phyloP scores from a whole-genome alignment of 2,329 filamentous ascomycete genomes.

The Phaeosphaeria sp. region DNA sequence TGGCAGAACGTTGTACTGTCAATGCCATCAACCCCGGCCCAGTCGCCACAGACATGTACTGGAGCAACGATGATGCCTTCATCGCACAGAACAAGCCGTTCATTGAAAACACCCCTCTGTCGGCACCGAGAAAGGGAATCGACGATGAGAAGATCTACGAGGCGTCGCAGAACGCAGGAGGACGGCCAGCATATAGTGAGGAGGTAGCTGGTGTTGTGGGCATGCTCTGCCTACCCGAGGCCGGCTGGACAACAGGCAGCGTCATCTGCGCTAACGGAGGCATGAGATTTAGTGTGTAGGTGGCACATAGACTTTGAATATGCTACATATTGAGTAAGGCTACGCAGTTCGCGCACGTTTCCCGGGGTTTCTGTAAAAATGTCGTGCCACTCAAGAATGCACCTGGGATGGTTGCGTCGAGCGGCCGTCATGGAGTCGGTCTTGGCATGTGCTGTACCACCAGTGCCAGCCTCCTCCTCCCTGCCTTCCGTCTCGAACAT shows the following conservation, averaged over 20 bases:
- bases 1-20: slow-evolving; percentile 68
- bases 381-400: no score
- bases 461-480: slow-evolving; percentile 2
- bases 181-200: slow-evolving; percentile 65
- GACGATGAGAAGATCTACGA: slow-evolving; percentile 65
- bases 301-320: no score
- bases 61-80: slow-evolving; percentile 62
- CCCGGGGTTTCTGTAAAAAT: no score
- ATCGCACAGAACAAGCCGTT: slow-evolving; percentile 66
- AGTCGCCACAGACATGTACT: slow-evolving; percentile 69
- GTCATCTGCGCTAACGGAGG: slow-evolving; percentile 83
- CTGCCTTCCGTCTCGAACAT: not conserved
- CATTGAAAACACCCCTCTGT: slow-evolving; percentile 70
- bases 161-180: slow-evolving; percentile 55
- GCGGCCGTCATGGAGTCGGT: not conserved
- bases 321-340: not conserved
- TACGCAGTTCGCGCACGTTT: no score
- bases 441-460: slow-evolving; percentile 8
- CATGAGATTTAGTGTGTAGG: slow-evolving; percentile 56
- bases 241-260: slow-evolving; percentile 79
- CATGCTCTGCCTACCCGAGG: slow-evolving; percentile 76
- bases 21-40: slow-evolving; percentile 72
- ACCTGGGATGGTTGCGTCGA: not conserved
- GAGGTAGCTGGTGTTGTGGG: slow-evolving; percentile 79
- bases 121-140: slow-evolving; percentile 64